Evolutionary conservation across 495 filamentous ascomycete genomes (phyloP).

Genomic region (Aspergillus conjunctus): DNA sequence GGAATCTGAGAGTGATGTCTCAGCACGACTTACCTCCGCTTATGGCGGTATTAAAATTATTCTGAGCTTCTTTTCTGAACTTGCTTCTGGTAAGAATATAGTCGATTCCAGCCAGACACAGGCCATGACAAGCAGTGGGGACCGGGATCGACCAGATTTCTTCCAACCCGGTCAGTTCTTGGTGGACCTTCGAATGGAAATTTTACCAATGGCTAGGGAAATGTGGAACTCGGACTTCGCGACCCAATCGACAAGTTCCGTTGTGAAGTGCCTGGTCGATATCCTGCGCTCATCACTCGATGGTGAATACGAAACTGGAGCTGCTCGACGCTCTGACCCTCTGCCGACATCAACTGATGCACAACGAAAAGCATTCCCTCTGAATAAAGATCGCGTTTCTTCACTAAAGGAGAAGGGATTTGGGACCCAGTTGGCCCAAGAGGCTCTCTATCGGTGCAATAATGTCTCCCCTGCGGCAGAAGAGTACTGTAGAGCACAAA

Average conservation of each 20-base stretch:
- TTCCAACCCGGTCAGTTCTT: conserved; percentile 77
- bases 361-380: conserved; percentile 45
- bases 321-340: conserved; percentile 61
- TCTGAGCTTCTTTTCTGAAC: conserved; percentile 73
- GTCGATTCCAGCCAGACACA: conserved; percentile 70
- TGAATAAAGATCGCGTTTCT: conserved; percentile 50
- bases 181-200: conserved; percentile 80
- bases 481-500: conserved; percentile 73
- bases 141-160: conserved; percentile 62
- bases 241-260: conserved; percentile 72
- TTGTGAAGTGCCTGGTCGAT: conserved; percentile 78
- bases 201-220: conserved; percentile 74
- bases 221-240: conserved; percentile 76
- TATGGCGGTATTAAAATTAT: conserved; percentile 80
- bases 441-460: conserved; percentile 81
- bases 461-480: conserved; percentile 59
- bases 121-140: conserved; percentile 60
- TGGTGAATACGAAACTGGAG: conserved; percentile 71
- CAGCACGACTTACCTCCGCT: conserved; percentile 54
- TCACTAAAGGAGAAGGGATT: conserved; percentile 51
- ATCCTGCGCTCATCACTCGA: conserved; percentile 80
- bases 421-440: conserved; percentile 62
- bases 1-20: conserved; percentile 49
- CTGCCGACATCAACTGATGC: conserved; percentile 39
- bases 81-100: conserved; percentile 76